Evolutionary conservation across 805 yeast genomes (phyloP).

Genomic region (Torulaspora quercuum): DNA sequence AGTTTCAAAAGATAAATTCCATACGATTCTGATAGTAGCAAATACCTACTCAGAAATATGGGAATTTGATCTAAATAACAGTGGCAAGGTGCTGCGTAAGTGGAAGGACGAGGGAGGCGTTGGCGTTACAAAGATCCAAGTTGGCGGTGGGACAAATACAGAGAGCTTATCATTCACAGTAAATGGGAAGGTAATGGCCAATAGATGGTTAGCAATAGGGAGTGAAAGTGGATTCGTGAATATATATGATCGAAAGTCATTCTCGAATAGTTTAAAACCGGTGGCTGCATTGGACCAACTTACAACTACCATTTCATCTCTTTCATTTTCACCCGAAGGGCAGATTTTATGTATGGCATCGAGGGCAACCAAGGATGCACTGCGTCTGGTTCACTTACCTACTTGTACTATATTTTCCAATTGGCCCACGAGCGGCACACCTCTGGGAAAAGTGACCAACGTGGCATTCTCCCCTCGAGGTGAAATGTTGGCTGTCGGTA

Average conservation of each 20-base stretch:
- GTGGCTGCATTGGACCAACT: slow-evolving; percentile 68
- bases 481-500: slow-evolving; percentile 84
- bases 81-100: slow-evolving; percentile 49
- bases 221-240: slow-evolving; percentile 85
- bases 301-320: slow-evolving; percentile 70
- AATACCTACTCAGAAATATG: slow-evolving; percentile 82
- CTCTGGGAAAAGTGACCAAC: slow-evolving; percentile 87
- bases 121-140: slow-evolving; percentile 71
- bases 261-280: slow-evolving; percentile 42
- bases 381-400: slow-evolving; percentile 83
- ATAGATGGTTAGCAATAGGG: slow-evolving; percentile 87
- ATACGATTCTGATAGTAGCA: slow-evolving; percentile 49
- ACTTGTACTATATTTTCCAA: slow-evolving; percentile 80
- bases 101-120: slow-evolving; percentile 89
- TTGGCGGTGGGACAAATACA: slow-evolving; percentile 55
- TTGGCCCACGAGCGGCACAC: slow-evolving; percentile 98
- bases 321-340: slow-evolving; percentile 81
- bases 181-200: slow-evolving; percentile 30
- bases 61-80: slow-evolving; percentile 64
- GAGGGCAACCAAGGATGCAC: slow-evolving; percentile 78
- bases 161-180: slow-evolving; percentile 28
- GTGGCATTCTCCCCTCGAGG: slow-evolving; percentile 75
- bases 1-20: slow-evolving; percentile 24
- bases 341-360: slow-evolving; percentile 85
- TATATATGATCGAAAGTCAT: slow-evolving; percentile 59